Evolutionary conservation across 352 stramenopile species (phyloP).

Genomic region (Globisporangium cystogenes): DNA sequence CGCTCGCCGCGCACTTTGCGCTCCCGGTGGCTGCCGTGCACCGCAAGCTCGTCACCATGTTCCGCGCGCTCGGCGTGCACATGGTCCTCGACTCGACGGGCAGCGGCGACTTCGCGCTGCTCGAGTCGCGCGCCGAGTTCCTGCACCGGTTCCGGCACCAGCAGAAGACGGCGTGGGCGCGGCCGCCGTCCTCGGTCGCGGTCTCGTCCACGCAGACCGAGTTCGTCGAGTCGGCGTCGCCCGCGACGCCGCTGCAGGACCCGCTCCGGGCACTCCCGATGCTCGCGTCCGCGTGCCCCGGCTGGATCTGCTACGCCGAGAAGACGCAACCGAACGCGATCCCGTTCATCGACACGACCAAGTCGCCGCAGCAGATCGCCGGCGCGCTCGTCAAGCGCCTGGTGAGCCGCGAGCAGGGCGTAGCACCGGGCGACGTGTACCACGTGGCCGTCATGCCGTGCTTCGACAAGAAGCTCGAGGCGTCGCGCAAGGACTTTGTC

Average conservation of each 20-base stretch:
- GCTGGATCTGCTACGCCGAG: constrained; percentile 97
- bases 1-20: constrained; percentile 76
- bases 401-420: constrained; percentile 50
- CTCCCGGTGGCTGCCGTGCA: constrained; percentile 62
- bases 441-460: constrained; percentile 97
- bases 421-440: constrained; percentile 75
- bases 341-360: constrained; percentile 93
- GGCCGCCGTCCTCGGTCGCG: constrained; percentile 64
- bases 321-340: constrained; percentile 95
- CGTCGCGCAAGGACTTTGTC: constrained; percentile 89
- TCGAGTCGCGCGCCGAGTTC: constrained; percentile 91
- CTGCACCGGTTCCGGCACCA: constrained; percentile 78
- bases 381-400: constrained; percentile 79
- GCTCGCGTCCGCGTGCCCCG: constrained; percentile 95
- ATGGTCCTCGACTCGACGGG: constrained; percentile 91
- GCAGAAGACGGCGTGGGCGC: constrained; percentile 58
- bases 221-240: constrained; percentile 51
- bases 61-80: constrained; percentile 80
- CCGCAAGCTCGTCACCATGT: constrained; percentile 70
- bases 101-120: constrained; percentile 89
- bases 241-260: constrained; percentile 50
- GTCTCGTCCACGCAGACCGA: constrained; percentile 64
- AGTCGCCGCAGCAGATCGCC: constrained; percentile 95
- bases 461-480: constrained; percentile 99
- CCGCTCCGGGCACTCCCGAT: constrained; percentile 84